Conservation (phyloP, 805 yeast genomes). For the Starmerella riodocensis region DNA sequence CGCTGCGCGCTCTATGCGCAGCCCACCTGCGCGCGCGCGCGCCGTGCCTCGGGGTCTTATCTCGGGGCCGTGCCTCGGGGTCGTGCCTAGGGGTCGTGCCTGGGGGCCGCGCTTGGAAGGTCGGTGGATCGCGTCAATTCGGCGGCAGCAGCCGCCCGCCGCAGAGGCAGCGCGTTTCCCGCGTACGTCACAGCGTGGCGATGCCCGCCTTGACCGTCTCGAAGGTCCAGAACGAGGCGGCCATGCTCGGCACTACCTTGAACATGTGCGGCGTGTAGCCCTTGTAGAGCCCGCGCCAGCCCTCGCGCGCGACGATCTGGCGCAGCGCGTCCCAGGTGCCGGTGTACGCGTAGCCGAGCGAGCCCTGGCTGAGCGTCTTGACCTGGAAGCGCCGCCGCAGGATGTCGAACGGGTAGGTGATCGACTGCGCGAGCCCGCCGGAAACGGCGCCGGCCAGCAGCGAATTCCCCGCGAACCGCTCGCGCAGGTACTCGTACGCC, state of each 20-base stretch:
- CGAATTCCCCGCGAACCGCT: conserved; percentile 35
- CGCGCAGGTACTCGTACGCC: conserved; percentile 70
- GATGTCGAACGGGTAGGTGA: conserved; percentile 84
- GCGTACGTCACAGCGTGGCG: too few species aligned
- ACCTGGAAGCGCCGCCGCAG: conserved; percentile 85
- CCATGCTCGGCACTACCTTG: conserved; percentile 91
- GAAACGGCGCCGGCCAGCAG: conserved; percentile 69
- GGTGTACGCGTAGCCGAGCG: conserved; percentile 70
- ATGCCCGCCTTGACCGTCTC: conserved; percentile 59
- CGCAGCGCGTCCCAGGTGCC: conserved; percentile 61
- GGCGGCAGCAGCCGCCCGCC: too few species aligned
- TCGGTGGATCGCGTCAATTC: too few species aligned
- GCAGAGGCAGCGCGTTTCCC: too few species aligned
- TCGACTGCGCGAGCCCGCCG: conserved; percentile 80
- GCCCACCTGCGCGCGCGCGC: too few species aligned
- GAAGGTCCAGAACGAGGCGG: conserved; percentile 84
- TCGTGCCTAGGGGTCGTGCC: too few species aligned
- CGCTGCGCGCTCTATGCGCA: too few species aligned
- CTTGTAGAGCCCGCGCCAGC: conserved; percentile 62
- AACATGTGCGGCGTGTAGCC: conserved; percentile 57
- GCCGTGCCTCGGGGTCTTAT: too few species aligned
- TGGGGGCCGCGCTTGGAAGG: too few species aligned
- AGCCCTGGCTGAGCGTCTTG: conserved; percentile 49
- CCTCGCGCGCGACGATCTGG: conserved; percentile 61
- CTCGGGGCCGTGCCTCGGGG: too few species aligned